These are phyloP conservation scores for Ogataea pignaliae DNA, from an alignment of 805 yeast species.

Conservation along the genomic window DNA sequence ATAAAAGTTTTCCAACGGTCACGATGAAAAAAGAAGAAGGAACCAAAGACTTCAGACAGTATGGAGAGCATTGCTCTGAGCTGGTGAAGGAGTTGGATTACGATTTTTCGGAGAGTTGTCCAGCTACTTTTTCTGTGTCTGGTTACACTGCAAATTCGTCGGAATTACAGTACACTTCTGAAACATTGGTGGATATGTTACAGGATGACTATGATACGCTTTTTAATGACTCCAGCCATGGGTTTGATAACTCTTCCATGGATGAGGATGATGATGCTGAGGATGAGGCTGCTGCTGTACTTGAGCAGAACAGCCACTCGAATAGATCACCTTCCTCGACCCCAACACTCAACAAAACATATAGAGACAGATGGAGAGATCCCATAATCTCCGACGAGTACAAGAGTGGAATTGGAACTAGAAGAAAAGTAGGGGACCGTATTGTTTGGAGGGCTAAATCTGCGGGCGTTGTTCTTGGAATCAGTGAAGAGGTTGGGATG, in stretches of 20 bases:
- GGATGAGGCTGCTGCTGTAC: not conserved
- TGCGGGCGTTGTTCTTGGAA: constrained; percentile 18
- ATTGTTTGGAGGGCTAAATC: constrained; percentile 23
- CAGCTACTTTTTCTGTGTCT: not conserved
- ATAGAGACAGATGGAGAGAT: too few relatives aligned
- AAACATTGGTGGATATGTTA: too few relatives aligned
- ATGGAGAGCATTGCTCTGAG: not conserved
- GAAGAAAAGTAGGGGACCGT: constrained; percentile 23
- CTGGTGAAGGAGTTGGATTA: not conserved
- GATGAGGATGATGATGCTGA: not conserved
- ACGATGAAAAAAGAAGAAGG: not conserved
- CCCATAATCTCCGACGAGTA: too few relatives aligned
- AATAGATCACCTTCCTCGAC: too few relatives aligned
- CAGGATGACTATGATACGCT: too few relatives aligned
- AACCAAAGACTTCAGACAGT: not conserved
- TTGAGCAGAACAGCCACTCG: too few relatives aligned
- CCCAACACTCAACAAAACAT: too few relatives aligned
- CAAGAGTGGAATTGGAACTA: not conserved
- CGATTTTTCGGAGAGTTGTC: not conserved
- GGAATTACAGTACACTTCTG: too few relatives aligned
- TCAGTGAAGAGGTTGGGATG: constrained; percentile 17
- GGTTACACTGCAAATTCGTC: too few relatives aligned
- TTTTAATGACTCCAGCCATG: too few relatives aligned
- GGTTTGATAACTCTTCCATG: too few relatives aligned
- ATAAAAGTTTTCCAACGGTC: not conserved